Evolutionary conservation across 1,139 yeast genomes (phyloP), one percentile per base, ranked within the genome.

Genomic region (Candida neerlandica): DNA sequence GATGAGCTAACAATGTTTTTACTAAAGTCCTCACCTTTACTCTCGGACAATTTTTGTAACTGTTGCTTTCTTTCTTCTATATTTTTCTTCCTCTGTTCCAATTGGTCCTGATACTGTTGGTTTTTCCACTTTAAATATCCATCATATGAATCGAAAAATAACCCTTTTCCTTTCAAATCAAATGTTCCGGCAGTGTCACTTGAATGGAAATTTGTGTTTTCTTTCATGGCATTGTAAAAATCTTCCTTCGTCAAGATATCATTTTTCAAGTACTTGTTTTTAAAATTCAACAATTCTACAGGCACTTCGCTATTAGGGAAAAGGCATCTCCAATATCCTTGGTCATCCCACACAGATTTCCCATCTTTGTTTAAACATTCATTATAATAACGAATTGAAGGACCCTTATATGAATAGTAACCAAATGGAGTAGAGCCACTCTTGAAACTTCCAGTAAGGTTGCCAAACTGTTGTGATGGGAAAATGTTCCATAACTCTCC

Each of bases 241-340:
- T 75, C 80, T 52, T 85, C 90, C 54, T 75, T 81, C 39, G 85
- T 75, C 55, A 84, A 58, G 15, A 77, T 74, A 30, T 63, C 64
- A 26, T 61, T 59, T 0, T 64, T 58, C 40, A 59, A 61, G 26
- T 57, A 52, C 42, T 64, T 58, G 11, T 63, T 57, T 62, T 71
- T 74, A 50, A 60, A 59, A 34, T 59, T 59, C 57, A 74, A 64
- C 21, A 65, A 55, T 43, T 66, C 69, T 29, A 68, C 63, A 0
- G 75, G 69, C 18, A 84, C 73, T 33, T 69, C 73, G 16, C 77
- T 64, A 51, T 77, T 75, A 27, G 96, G 96, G 68, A 91, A 87
- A 48, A 91, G 71, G 67, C 97, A 91, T 60, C 91, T 78, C 97
- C 97, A 91, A 65, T 83, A 79, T 0, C 97, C 97, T 41, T 78